Base-by-base conservation (phyloP, 2,329 filamentous ascomycete genomes). In the Arthrinium puccinioides region DNA sequence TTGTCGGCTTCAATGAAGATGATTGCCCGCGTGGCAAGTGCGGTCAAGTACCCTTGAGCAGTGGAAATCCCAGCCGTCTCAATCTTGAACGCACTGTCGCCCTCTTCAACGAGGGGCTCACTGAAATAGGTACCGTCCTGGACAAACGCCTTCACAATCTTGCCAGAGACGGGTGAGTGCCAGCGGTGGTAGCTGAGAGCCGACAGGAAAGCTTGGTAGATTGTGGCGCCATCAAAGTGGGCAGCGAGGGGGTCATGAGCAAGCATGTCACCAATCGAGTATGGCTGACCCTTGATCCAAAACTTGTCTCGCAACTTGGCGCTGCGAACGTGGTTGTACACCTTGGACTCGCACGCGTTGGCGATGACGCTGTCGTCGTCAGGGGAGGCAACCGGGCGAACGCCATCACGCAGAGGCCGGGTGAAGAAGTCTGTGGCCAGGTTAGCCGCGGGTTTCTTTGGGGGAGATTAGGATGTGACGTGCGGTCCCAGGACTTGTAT, bases 1-100 rank as follows among this genome's bases (percentile, higher is more conserved):
- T 84, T 80, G 45, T 85, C 81, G 0, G 82, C 80, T 54, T 87
- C 70, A 41, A 87, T 75, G 51, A 84, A 76, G 44, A 88, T 77
- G 30, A 88, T 57, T 0, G 76, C 82, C 5, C 84, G 66, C 4
- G 84, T 82, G 0, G 84, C 83, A n/a, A 83, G 62, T 0, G 73
- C 67, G 0, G 78, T 75, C 24, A 87, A 58, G 44, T 86, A 88
- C 1, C 76, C 78, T 56, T 87, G 81, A 0, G 72, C 74, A 0
- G 64, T 61, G 3, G 57, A 60, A 45, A 40, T 62, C 45, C 25
- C 61, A 47, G 19, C 51, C 29, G 38, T 39, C 34, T 56, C 48
- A 43, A 44, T 57, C 15, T 32, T 57, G 45, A 45, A 44, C 1
- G 32, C 20, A 16, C 40, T 18, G 9, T 16, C 23, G 21, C 53